A percentile compares a stretch with the other conserved stretches of the same genome.
These are phyloP conservation scores for Myrica gale DNA, from an alignment of 306 rosid genomes.

Conservation along the genomic window DNA sequence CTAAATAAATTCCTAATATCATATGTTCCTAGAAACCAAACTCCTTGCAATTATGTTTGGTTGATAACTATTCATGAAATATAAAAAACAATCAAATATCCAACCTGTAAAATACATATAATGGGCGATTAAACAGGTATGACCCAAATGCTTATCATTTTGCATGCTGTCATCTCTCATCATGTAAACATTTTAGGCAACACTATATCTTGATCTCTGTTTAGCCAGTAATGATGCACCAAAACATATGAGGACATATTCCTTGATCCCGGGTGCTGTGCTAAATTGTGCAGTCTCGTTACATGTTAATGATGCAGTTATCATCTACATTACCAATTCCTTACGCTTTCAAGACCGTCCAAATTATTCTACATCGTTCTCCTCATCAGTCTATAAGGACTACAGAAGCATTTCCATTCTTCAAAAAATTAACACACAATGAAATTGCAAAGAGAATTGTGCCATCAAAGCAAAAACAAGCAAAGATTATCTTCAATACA, in stretches of 20 bases:
- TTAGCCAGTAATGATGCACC: not conserved
- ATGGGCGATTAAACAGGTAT: not conserved
- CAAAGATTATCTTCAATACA: constrained; percentile 8
- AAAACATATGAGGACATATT: not conserved
- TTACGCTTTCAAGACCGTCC: not conserved
- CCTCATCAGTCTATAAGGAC: not conserved
- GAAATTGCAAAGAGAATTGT: not conserved
- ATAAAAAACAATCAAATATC: not conserved
- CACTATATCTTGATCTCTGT: not conserved
- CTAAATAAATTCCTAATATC: not conserved
- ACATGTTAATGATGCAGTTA: not conserved
- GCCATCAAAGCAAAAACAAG: not conserved
- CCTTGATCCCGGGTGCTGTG: not conserved
- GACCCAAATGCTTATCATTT: not conserved
- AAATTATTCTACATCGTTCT: not conserved
- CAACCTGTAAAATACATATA: not conserved
- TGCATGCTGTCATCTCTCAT: not conserved
- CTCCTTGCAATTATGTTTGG: not conserved
- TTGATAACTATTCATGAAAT: not conserved
- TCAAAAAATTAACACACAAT: constrained; percentile 13
- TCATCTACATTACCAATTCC: not conserved
- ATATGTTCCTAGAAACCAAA: not conserved
- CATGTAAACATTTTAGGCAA: not conserved
- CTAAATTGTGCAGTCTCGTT: not conserved
- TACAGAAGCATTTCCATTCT: constrained; percentile 7